Evolutionary conservation across 83 land plant genomes (phyloP).

Genomic region (Thuja plicata): DNA sequence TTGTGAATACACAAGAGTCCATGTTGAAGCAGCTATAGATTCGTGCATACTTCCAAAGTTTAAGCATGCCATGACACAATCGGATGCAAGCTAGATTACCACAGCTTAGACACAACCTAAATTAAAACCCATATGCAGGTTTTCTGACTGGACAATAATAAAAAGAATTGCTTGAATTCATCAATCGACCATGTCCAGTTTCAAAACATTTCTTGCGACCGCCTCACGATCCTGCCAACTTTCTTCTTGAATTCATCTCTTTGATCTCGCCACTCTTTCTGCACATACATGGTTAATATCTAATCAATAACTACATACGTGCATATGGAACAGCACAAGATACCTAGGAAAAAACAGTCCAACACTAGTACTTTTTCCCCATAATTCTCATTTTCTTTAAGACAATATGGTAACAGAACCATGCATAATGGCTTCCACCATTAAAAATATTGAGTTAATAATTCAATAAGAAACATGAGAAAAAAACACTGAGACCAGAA

Average conservation of each 20-base stretch:
- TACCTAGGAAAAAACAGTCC: neutral
- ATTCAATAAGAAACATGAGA: neutral
- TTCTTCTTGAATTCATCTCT: slow-evolving; percentile 73
- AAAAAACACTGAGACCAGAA: neutral
- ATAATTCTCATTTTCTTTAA: neutral
- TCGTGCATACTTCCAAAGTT: neutral
- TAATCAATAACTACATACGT: neutral
- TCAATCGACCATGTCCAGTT: neutral
- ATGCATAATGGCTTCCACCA: neutral
- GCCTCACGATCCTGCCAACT: slow-evolving; percentile 67
- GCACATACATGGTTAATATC: slow-evolving; percentile 10
- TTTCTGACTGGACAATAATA: neutral
- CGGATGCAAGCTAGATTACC: neutral
- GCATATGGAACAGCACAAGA: neutral
- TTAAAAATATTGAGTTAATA: neutral
- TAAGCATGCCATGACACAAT: neutral
- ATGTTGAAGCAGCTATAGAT: neutral
- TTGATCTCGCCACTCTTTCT: slow-evolving; percentile 80
- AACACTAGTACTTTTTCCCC: neutral
- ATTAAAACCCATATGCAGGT: neutral
- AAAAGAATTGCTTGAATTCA: neutral
- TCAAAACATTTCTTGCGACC: slow-evolving; percentile 66
- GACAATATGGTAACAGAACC: neutral
- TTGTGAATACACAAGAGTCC: neutral
- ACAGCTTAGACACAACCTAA: neutral